A percentile compares a stretch with the other conserved stretches of the same genome.
phyloP scores from a whole-genome alignment of 179 eudicot species.

The Beta macrorhiza region DNA sequence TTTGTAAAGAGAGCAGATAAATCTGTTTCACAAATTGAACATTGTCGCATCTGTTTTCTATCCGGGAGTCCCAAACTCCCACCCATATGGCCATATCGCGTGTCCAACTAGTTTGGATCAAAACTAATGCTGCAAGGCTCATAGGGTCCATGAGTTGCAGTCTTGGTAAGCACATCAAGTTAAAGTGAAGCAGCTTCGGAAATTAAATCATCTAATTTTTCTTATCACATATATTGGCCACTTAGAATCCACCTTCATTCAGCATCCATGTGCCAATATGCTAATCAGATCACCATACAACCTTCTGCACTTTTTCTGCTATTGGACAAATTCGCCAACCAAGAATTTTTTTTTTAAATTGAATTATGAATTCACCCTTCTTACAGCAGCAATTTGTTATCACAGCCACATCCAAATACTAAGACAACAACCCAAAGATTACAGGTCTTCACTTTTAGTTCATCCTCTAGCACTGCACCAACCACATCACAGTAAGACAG shows the following conservation, averaged over 20 bases:
- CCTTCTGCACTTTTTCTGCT: not conserved
- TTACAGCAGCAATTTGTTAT: not conserved
- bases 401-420: not conserved
- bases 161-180: not conserved
- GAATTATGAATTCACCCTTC: not conserved
- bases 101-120: not conserved
- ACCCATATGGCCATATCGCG: not conserved
- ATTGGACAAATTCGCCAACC: not conserved
- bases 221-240: not conserved
- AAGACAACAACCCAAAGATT: not conserved
- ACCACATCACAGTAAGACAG: slow-evolving; percentile 1
- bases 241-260: not conserved
- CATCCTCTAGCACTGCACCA: not conserved
- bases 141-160: not conserved
- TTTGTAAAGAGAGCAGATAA: too few relatives aligned
- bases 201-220: not conserved
- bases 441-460: not conserved
- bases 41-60: too few relatives aligned
- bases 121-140: not conserved
- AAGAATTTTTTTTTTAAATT: not conserved
- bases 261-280: not conserved
- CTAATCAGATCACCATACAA: not conserved
- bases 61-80: not conserved
- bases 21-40: too few relatives aligned
- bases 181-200: not conserved